Evolutionary conservation across 148 eudicot species (phyloP).

Genomic region (Linanthus parryae): DNA sequence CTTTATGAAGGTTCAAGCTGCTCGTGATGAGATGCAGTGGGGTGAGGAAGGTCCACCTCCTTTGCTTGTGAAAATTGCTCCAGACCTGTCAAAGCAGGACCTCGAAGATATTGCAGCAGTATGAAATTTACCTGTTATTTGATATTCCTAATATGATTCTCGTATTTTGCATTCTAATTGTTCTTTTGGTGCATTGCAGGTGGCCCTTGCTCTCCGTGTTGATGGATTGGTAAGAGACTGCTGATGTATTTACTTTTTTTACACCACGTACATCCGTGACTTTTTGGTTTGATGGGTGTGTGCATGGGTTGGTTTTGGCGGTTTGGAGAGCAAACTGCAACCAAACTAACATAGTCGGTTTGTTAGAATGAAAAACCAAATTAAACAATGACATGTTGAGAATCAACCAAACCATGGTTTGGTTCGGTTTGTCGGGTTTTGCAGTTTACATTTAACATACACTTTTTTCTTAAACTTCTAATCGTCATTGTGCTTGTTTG

Average conservation of each 20-base stretch:
- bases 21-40: constrained; percentile 99
- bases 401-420: too few relatives aligned
- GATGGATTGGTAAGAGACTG: constrained; percentile 80
- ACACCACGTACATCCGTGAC: not conserved
- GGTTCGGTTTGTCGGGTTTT: too few relatives aligned
- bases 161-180: constrained; percentile 15
- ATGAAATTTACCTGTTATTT: constrained; percentile 17
- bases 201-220: constrained; percentile 87
- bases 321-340: too few relatives aligned
- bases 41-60: constrained; percentile 99
- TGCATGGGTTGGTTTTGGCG: too few relatives aligned
- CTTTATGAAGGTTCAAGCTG: constrained; percentile 79
- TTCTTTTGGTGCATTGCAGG: constrained; percentile 41
- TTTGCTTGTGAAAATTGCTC: constrained; percentile 94
- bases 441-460: too few relatives aligned
- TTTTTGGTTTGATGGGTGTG: not conserved
- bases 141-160: not conserved
- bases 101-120: constrained; percentile 99
- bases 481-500: too few relatives aligned
- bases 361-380: too few relatives aligned
- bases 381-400: too few relatives aligned
- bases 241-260: not conserved
- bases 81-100: constrained; percentile 92
- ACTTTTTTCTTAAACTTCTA: too few relatives aligned
- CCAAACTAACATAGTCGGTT: too few relatives aligned